Base-by-base conservation (phyloP, 2,329 filamentous ascomycete genomes). In the Neonectria coccinea region DNA sequence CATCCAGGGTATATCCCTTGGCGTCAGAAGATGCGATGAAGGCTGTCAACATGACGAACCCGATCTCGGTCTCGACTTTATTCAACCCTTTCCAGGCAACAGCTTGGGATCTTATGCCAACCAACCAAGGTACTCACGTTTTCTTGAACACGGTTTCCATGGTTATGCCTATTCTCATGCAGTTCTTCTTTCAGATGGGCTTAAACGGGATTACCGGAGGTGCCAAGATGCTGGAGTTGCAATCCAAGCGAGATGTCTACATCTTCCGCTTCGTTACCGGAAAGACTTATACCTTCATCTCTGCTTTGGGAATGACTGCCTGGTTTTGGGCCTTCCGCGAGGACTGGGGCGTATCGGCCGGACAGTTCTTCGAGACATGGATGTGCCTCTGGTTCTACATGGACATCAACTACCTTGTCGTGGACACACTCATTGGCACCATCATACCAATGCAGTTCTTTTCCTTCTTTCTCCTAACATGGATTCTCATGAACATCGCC, bases 271-370 rank as follows among this genome's bases (percentile, higher is more conserved):
- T 73, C 59, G 33, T 62, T 16, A 58, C 76, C 11, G 73, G 74
- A 14, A 51, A 75, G 11, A 8, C 71, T 6, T 79, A 77, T 70
- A 73, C 73, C 1, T 67, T 78, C 56, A 45, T 80, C 50, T 76
- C 76, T 16, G 75, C 78, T 0, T 68, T 84, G 7, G 76, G 74
- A 55, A 76, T 77, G 51, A 65, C 79, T 0, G 81, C 79, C 0
- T 77, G 76, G 42, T 76, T 81, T 56, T 84, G 81, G 82, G 81
- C 79, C 0, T 83, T 82, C 65, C 70, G 76, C 2, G 79, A 79
- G 44, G 69, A 65, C 14, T 83, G 82, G 82, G 52, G 69, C 5
- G 79, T 82, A 3, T 74, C 74, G 31, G 75, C 71, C 9, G 31
- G 48, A 4, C 59, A 72, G 62, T 75, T 76, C 33, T 68, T 63